Evolutionary conservation across 75 land plant genomes (phyloP), one percentile per base, ranked within the genome.

Genomic region (Chamaecyparis obtusa): DNA sequence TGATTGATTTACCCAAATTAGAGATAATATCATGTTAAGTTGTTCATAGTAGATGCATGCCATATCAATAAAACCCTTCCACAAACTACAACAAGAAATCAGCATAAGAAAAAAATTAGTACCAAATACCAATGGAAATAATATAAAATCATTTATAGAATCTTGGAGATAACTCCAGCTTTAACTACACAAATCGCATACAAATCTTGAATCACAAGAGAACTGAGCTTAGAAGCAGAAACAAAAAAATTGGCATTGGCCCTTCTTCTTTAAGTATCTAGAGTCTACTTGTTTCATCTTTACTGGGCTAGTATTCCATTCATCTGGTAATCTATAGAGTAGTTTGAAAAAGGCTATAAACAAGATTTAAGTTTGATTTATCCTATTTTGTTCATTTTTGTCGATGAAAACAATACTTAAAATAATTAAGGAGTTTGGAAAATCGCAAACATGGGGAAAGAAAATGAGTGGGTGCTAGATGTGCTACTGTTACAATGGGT

Each of bases 221-320:
- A 21, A 3, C 2, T 3, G 27, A 24, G 44, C 24, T 43, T 49
- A 43, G n/a, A 8, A 21, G n/a, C 49, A 44, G 49, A 80, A 80
- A 44, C 83, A 43, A 80, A n/a, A 80, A 44, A 24, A 80, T 43
- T 49, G n/a, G 30, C 92, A 60, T 17, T 87, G 72, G 3, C 71
- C 86, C 85, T 90, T 91, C 83, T 85, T 87, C 15, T 82, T 48
- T 74, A 81, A 74, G 76, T 88, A 89, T 44, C 89, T 87, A 36
- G 91, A 88, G 30, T 97, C 96, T 16, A 96, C 92, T 86, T 90
- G 92, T 41, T 91, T 93, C 94, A 97, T 95, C 86, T 93, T 94
- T 19, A 92, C 96, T 32, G 97, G 99, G 87, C 97, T 97, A 86
- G 93, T 91, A 78, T 91, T 94, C 96, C 96, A 97, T 44, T 97